Base-by-base conservation (phyloP, 345 rosid species). In the Rhodamnia rubescens region DNA sequence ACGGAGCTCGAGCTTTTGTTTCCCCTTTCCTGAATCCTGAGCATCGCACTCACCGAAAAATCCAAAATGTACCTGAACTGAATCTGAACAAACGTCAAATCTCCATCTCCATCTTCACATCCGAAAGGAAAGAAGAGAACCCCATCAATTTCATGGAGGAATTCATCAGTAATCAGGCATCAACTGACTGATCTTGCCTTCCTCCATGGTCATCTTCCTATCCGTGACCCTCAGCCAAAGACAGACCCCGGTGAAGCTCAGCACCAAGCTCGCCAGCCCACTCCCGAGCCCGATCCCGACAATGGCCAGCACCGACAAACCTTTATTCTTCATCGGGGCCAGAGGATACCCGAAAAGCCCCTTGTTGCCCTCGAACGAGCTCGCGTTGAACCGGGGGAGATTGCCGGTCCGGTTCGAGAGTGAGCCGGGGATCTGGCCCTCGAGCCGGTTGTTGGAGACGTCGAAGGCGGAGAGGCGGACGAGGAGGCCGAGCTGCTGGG, bases 231-330 rank as follows among this genome's bases (percentile, higher is more conserved):
- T 94, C 88, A 95, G 93, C 98, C 98, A 94, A 61, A 97, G 86
- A 86, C 98, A 97, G 16, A 97, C 99, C 11, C 97, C 99, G 2
- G 96, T 93, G 55, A 97, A 97, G 86, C 98, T 97, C 51, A 97
- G 89, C 49, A 94, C 93, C 91, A 97, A 92, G 88, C 98, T 95
- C 3, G 93, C 96, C 49, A 97, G 87, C 57, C 99, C 99, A 87
- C 98, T 97, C 29, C 98, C 99, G 26, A 97, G 90, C 24, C 99
- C 99, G 86, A 97, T 97, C 89, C 98, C 98, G 36, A 97, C 98
- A 58, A 97, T 95, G 87, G 99, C 95, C 89, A 94, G 81, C 54
- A 97, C 88, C 2, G 99, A 91, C 61, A 97, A 85, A n/a, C 98
- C 97, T 85, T 88, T 93, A 13, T 85, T 89, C 90, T 86, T 92